These are phyloP conservation scores for cucumber (Cucumis sativus) DNA, from an alignment of 306 rosid species.

Conservation along the genomic window DNA sequence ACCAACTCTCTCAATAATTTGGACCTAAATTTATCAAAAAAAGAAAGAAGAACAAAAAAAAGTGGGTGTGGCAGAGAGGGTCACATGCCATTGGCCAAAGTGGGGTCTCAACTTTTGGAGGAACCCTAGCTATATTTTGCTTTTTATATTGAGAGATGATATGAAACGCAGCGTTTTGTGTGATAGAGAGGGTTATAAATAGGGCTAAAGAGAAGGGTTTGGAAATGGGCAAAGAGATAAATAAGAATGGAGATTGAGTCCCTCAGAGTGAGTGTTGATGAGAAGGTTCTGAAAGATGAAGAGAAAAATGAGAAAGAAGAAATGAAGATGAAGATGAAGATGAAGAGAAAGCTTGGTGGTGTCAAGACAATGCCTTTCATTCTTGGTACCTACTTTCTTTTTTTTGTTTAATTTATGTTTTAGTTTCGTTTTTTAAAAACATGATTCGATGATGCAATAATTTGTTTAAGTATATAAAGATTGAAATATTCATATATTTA, in stretches of 20 bases:
- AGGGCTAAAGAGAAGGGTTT: background rate
- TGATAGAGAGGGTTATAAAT: background rate
- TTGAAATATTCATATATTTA: too few species aligned
- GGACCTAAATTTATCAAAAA: background rate
- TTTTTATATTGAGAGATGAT: background rate
- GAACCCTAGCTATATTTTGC: background rate
- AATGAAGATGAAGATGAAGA: background rate
- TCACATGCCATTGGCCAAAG: background rate
- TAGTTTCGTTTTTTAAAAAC: too few species aligned
- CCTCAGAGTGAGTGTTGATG: background rate
- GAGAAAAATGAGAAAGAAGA: conserved; percentile 1
- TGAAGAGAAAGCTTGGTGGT: conserved; percentile 30
- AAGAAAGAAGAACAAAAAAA: background rate
- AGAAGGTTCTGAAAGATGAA: background rate
- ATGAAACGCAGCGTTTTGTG: background rate
- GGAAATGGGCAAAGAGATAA: background rate
- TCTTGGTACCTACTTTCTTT: conserved; percentile 15
- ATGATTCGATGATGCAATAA: too few species aligned
- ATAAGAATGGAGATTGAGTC: background rate
- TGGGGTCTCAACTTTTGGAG: background rate
- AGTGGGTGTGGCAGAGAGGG: background rate
- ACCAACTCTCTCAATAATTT: background rate
- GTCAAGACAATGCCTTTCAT: conserved; percentile 51
- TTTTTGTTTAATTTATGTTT: too few species aligned
- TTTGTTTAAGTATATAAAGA: too few species aligned